Evolutionary conservation across 1,284 basidiomycete species (phyloP).

Genomic region (Cystobasidiaceae sp.): DNA sequence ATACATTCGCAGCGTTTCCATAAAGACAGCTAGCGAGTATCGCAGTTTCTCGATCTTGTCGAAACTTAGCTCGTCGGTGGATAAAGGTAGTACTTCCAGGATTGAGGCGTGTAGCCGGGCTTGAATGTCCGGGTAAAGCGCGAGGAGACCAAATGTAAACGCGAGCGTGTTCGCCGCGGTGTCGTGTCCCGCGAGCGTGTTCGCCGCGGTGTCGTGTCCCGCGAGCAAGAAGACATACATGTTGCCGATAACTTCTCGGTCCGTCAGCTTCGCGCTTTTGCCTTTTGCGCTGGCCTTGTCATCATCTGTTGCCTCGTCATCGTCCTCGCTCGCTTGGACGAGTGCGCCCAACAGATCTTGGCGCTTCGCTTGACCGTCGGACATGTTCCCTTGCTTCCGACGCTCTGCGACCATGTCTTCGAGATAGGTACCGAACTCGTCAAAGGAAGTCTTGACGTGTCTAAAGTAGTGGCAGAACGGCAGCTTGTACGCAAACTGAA

Average conservation of each 20-base stretch:
- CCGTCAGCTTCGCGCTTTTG: constrained; percentile 14
- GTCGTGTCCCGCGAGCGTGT: constrained; percentile 53
- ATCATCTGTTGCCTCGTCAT: background rate
- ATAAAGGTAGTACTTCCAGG: constrained; percentile 37
- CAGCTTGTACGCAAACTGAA: constrained; percentile 25
- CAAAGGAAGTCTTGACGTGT: constrained; percentile 14
- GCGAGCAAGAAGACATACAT: constrained; percentile 41
- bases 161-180: constrained; percentile 57
- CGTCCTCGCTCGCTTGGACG: constrained; percentile 19
- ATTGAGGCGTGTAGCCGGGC: constrained; percentile 57
- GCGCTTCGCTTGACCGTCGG: background rate
- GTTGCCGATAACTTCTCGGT: constrained; percentile 32
- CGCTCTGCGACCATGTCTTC: constrained; percentile 30
- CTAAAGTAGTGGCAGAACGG: constrained; percentile 13
- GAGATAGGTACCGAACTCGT: constrained; percentile 25
- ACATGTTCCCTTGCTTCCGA: background rate
- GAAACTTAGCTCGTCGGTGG: constrained; percentile 8
- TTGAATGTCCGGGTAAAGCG: constrained; percentile 58
- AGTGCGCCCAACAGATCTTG: constrained; percentile 26
- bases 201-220: constrained; percentile 52
- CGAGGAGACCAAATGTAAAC: constrained; percentile 56
- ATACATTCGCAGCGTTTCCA: constrained; percentile 60
- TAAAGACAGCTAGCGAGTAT: constrained; percentile 52
- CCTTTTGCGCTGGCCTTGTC: constrained; percentile 16
- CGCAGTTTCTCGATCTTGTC: background rate